These are phyloP conservation scores for Chloranthus sessilifolius DNA, from an alignment of 164 flowering plant species.

Conservation along the genomic window DNA sequence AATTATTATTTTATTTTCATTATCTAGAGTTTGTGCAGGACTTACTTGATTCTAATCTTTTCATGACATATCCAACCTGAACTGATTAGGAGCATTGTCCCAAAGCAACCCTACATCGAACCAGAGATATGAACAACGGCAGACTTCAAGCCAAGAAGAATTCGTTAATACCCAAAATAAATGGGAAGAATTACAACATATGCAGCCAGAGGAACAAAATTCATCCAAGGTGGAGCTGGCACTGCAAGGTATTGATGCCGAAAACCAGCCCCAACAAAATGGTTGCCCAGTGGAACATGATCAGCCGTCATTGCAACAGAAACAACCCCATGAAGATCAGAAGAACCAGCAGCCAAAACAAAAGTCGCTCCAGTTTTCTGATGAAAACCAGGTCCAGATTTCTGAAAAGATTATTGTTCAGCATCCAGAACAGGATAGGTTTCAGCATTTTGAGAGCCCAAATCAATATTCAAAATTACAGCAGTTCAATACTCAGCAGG, in stretches of 20 bases:
- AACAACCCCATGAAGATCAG: slow-evolving; percentile 25
- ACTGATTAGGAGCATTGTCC: slow-evolving; percentile 31
- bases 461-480: slow-evolving; percentile 37
- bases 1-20: too few species aligned
- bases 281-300: slow-evolving; percentile 25
- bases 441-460: slow-evolving; percentile 31
- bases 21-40: too few species aligned
- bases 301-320: slow-evolving; percentile 24
- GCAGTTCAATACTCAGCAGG: slow-evolving; percentile 43
- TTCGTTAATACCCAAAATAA: slow-evolving; percentile 25
- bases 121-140: slow-evolving; percentile 49
- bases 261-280: slow-evolving; percentile 32
- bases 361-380: slow-evolving; percentile 28
- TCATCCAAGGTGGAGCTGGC: slow-evolving; percentile 28
- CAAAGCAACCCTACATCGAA: slow-evolving; percentile 37
- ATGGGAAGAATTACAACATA: slow-evolving; percentile 22
- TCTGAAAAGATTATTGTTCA: slow-evolving; percentile 33
- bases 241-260: slow-evolving; percentile 30
- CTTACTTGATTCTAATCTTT: not conserved
- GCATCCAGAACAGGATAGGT: slow-evolving; percentile 28
- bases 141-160: slow-evolving; percentile 42
- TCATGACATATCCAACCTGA: not conserved
- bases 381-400: slow-evolving; percentile 20
- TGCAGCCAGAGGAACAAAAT: slow-evolving; percentile 30
- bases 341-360: slow-evolving; percentile 26